Percentiles rank a stretch among this genome's conserved stretches.
Conservation (phyloP, 352 stramenopile species). For the Phytophthora vignae region DNA sequence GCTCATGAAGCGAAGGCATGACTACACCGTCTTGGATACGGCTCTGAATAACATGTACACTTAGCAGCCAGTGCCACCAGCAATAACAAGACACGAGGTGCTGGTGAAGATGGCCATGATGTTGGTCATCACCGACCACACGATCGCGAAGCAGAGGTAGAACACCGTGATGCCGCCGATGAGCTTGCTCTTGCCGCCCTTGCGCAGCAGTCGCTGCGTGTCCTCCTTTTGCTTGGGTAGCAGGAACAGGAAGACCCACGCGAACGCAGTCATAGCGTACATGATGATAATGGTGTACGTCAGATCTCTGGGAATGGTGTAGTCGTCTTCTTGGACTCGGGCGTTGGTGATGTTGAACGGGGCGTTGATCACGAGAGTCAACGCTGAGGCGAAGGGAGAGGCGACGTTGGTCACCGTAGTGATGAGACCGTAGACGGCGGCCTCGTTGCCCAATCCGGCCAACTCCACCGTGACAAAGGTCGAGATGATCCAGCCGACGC, state of each 20-base stretch:
- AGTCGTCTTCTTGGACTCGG: slow-evolving; percentile 11
- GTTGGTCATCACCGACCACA: slow-evolving; percentile 23
- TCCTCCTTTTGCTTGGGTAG: slow-evolving; percentile 16
- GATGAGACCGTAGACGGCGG: slow-evolving; percentile 36
- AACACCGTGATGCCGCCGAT: slow-evolving; percentile 5
- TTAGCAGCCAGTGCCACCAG: background rate
- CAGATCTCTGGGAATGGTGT: slow-evolving; percentile 2
- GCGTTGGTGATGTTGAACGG: slow-evolving; percentile 16
- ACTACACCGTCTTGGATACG: no score
- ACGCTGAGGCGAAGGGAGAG: slow-evolving; percentile 7
- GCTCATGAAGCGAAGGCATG: no score
- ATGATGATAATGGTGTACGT: slow-evolving; percentile 20
- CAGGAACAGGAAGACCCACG: slow-evolving; percentile 19
- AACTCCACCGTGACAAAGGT: slow-evolving; percentile 34
- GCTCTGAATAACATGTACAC: no score
- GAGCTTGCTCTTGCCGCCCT: slow-evolving; percentile 15
- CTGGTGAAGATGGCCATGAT: slow-evolving; percentile 16
- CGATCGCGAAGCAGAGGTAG: slow-evolving; percentile 14
- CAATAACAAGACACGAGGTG: background rate
- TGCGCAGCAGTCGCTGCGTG: slow-evolving; percentile 8
- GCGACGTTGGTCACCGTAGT: slow-evolving; percentile 33
- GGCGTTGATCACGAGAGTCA: slow-evolving; percentile 19
- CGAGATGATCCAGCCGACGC: slow-evolving; percentile 37
- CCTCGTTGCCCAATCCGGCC: slow-evolving; percentile 37
- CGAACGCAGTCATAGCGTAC: slow-evolving; percentile 18